Base-by-base conservation (phyloP, 2,329 filamentous ascomycete genomes). In the Fusarium tanahbumbuense region DNA sequence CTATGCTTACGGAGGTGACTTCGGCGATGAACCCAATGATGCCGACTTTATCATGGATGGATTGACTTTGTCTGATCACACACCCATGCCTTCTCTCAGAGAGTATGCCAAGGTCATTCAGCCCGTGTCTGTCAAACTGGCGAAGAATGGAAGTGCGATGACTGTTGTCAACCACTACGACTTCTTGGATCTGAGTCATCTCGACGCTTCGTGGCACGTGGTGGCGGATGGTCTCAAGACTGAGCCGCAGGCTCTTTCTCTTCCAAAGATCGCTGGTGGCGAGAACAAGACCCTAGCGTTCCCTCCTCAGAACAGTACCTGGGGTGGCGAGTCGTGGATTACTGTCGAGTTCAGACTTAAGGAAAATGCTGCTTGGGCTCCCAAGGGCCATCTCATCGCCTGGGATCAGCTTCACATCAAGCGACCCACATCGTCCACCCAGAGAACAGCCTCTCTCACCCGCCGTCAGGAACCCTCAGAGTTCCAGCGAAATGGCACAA, bases 21-120 rank as follows among this genome's bases (percentile, higher is more conserved):
- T 89, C 75, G 86, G 85, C 5, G 88, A 90, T 50, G 79, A 83
- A 0, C 88, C 87, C 0, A 88, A 90, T 67, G 88, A 90, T 71
- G 81, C 79, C 2, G 87, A 86, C 58, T 91, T 90, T 54, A 83
- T 87, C 44, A 83, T 88, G 81, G 87, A 89, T 62, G 87, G 87
- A 4, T 78, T 89, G 0, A 37, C 50, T 0, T 15, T 71, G 11
- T 71, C 68, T 3, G 60, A 71, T 1, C 68, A 71, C 13, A 41
- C 60, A 0, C 68, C 60, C 0, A 68, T 57, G 42, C 68, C 68
- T 6, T 67, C 63, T 0, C 2, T 68, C 1, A 65, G 53, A 2
- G 68, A 71, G 18, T 71, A 71, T 8, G 42, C 63, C 25, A 71
- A 71, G 42, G 25, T 40, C 2, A 71, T 71, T 8, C 63, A 71